Conservation (phyloP, 2,329 filamentous ascomycete genomes). For the Fusarium pilosicola region DNA sequence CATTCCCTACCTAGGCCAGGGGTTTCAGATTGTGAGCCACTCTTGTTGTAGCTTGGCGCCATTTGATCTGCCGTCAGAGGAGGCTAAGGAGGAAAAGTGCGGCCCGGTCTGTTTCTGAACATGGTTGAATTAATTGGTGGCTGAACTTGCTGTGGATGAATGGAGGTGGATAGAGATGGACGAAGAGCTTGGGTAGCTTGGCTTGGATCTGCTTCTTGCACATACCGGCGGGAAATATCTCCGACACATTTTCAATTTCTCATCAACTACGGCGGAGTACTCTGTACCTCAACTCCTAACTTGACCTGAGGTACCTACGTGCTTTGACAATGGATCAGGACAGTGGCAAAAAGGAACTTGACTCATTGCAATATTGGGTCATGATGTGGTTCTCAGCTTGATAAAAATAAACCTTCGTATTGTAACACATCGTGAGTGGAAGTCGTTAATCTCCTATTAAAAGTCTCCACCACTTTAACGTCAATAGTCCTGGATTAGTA, state of each 20-base stretch:
- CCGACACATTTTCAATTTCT: neutral
- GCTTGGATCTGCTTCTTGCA: neutral
- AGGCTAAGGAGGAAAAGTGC: conserved; percentile 19
- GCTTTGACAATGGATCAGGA: neutral
- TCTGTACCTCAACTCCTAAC: neutral
- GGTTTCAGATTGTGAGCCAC: conserved; percentile 22
- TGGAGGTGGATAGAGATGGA: neutral
- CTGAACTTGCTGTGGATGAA: conserved; percentile 10
- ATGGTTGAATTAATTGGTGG: conserved; percentile 7
- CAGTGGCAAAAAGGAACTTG: conserved; percentile 1
- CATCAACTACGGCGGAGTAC: neutral
- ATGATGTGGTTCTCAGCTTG: neutral
- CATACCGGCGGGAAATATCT: conserved; percentile 8
- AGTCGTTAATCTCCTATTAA: conserved; percentile 9
- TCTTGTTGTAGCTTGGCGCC: conserved; percentile 29
- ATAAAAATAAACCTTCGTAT: conserved; percentile 19
- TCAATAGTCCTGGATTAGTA: neutral
- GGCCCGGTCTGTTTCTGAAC: conserved; percentile 23
- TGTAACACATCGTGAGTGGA: neutral
- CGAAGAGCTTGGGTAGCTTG: neutral
- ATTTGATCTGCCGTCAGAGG: conserved; percentile 24
- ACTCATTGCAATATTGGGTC: neutral
- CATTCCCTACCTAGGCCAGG: conserved; percentile 20
- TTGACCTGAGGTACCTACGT: neutral
- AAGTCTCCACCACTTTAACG: conserved; percentile 13